Base-by-base conservation (phyloP, 192 early-diverging fungal species). In the Hyaloraphidium curvatum region DNA sequence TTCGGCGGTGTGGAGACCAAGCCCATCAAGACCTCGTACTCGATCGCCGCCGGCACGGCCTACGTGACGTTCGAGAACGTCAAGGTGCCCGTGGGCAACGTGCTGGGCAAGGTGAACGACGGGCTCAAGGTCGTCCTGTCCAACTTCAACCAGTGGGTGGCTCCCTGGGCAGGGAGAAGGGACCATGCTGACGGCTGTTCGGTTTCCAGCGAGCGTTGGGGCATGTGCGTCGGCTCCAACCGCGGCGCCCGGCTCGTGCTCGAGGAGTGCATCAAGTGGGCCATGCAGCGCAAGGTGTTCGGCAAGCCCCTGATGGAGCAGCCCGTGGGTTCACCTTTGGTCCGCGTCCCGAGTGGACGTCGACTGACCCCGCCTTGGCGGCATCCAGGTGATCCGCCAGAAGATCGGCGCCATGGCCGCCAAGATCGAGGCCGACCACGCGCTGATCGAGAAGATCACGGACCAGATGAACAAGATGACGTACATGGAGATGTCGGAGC, bases 61-160 rank as follows among this genome's bases (percentile, higher is more conserved):
- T 77, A 71, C 54, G 63, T 80, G 19, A 67, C 56, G 7, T 80
- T 77, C 55, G 75, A 79, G 48, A 78, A 83, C 50, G 81, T 83
- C 50, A 81, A 81, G 59, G 81, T 83, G 14, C 81, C 79, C 21
- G 77, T 73, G 22, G 78, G 79, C 52, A 81, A 83, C 58, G 52
- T 83, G 31, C 64, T 83, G 37, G 81, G 81, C 23, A 67, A 67
- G 58, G 79, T 81, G 64, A 69, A 69, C 21, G 50, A 69, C 30
- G 81, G 81, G 28, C 79, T 83, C 67, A 71, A 66, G 39, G 79
- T 82, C 22, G 74, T 80, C 60, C 70, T 81, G 69, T 69, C 57
- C 55, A 83, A 83, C 64, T 82, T 82, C 59, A 82, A 83, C 65
- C 79, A 83, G 40, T n/a, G n/a, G n/a, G n/a, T n/a, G n/a, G n/a